These are phyloP conservation scores for Collybia sordida DNA, from an alignment of 768 basidiomycete genomes.

Conservation along the genomic window DNA sequence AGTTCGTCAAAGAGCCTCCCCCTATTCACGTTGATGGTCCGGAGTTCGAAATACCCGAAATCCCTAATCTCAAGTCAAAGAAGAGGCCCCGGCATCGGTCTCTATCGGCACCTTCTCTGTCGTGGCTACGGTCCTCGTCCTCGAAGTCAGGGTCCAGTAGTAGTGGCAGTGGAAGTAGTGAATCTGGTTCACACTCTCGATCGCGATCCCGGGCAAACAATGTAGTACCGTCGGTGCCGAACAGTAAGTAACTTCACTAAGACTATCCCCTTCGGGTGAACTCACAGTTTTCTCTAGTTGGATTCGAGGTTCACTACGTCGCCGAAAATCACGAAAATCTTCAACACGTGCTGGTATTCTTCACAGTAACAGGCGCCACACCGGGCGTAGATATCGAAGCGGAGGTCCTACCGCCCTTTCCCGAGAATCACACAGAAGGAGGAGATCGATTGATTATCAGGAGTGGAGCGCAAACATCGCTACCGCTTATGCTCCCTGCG, in stretches of 20 bases:
- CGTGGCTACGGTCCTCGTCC: constrained; percentile 50
- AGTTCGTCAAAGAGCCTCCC: constrained; percentile 55
- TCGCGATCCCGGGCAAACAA: constrained; percentile 15
- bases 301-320: constrained; percentile 49
- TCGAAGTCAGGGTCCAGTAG: constrained; percentile 18
- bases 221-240: constrained; percentile 11
- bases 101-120: constrained; percentile 57
- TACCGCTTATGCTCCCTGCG: constrained; percentile 56
- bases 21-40: constrained; percentile 23
- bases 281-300: constrained; percentile 16
- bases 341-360: constrained; percentile 73
- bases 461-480: constrained; percentile 55
- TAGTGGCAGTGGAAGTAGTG: neutral
- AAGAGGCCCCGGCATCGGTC: constrained; percentile 48
- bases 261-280: too few species aligned
- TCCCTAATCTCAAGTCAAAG: constrained; percentile 19
- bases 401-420: constrained; percentile 56
- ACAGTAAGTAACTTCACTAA: constrained; percentile 13
- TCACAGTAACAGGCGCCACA: constrained; percentile 52
- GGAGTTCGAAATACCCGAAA: constrained; percentile 9
- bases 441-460: constrained; percentile 64
- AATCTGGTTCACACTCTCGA: constrained; percentile 14
- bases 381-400: constrained; percentile 59
- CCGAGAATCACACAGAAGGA: constrained; percentile 34
- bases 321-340: constrained; percentile 88